A percentile compares a stretch with the other conserved stretches of the same genome.
phyloP scores from a whole-genome alignment of 2,329 filamentous ascomycete species.

The Zymoseptoria tritici region DNA sequence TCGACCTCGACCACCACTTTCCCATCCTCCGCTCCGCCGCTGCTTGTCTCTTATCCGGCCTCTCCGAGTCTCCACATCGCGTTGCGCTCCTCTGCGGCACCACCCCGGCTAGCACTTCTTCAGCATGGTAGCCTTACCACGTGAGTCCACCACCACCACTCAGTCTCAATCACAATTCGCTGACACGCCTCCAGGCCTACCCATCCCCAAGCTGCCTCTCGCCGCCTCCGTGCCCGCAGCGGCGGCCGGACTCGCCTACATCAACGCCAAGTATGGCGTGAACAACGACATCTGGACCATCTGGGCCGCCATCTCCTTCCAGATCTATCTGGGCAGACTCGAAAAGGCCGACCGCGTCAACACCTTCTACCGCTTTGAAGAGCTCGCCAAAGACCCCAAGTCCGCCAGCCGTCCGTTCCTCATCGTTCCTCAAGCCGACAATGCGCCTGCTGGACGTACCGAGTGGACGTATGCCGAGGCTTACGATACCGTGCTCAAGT shows the following conservation, averaged over 20 bases:
- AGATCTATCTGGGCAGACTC: constrained; percentile 14
- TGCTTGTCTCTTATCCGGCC: background rate
- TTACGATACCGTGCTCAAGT: constrained; percentile 63
- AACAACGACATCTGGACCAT: constrained; percentile 58
- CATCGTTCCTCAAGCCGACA: constrained; percentile 23
- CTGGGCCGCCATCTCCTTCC: constrained; percentile 48
- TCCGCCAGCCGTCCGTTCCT: constrained; percentile 24
- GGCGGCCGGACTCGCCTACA: constrained; percentile 63
- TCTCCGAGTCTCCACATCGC: background rate
- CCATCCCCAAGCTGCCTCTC: constrained; percentile 5
- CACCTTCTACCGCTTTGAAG: constrained; percentile 68
- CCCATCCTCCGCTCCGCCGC: background rate
- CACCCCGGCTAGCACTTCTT: background rate
- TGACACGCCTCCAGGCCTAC: background rate
- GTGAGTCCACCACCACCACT: background rate
- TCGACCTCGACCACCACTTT: background rate
- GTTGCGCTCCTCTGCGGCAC: background rate
- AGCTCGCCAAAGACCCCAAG: constrained; percentile 52
- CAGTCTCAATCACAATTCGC: background rate
- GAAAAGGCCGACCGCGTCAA: constrained; percentile 53
- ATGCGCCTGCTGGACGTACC: constrained; percentile 17
- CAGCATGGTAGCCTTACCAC: background rate
- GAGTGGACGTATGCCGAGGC: constrained; percentile 66
- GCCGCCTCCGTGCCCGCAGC: constrained; percentile 38
- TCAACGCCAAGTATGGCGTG: constrained; percentile 63